These are phyloP conservation scores for Lobosporangium transversale DNA, from an alignment of 192 early-diverging fungal species.

Conservation along the genomic window DNA sequence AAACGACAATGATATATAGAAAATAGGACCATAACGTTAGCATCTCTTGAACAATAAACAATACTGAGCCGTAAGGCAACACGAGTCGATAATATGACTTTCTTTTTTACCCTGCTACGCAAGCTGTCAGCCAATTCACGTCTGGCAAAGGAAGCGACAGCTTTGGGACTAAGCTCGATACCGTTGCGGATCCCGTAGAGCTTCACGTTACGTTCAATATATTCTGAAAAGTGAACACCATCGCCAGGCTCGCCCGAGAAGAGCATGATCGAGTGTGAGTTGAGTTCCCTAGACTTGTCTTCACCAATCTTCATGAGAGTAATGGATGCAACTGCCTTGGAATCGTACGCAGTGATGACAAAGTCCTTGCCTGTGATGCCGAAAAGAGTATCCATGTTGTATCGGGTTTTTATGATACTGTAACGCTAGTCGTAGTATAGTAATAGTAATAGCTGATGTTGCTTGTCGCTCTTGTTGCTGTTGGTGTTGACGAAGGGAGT, in stretches of 20 bases:
- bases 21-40: no score
- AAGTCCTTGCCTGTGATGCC: conserved; percentile 95
- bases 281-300: conserved; percentile 91
- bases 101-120: conserved; percentile 71
- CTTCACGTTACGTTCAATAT: conserved; percentile 91
- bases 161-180: conserved; percentile 80
- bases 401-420: no score
- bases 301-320: conserved; percentile 91
- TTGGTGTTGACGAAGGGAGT: no score
- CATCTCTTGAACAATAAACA: no score
- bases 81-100: no score
- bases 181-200: conserved; percentile 91
- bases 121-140: conserved; percentile 88
- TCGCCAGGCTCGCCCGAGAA: conserved; percentile 93
- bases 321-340: conserved; percentile 78
- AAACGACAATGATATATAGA: no score
- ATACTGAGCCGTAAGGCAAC: no score
- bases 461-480: no score
- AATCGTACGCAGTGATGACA: conserved; percentile 87
- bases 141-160: conserved; percentile 84
- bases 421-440: no score
- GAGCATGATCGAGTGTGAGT: conserved; percentile 83
- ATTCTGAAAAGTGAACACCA: conserved; percentile 94
- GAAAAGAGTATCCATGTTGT: conserved; percentile 89
- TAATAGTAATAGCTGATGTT: no score